Percentiles rank a stretch among this genome's conserved stretches.
phyloP scores from a whole-genome alignment of 73 alveolate genomes.

The Paramecium bursaria region DNA sequence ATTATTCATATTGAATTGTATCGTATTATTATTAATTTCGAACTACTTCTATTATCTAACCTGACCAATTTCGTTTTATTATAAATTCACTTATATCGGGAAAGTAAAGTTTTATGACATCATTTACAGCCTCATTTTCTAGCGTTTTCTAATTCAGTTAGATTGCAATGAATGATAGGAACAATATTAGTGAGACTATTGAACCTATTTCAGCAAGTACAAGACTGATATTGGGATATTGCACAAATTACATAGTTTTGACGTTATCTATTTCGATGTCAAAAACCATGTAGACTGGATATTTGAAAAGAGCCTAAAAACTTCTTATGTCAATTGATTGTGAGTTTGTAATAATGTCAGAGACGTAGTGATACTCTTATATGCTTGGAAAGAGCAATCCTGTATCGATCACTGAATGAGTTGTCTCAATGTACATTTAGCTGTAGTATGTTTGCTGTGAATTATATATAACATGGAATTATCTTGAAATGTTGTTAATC shows the following conservation, averaged over 20 bases:
- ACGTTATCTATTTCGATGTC: slow-evolving; percentile 8
- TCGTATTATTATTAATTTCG: neutral
- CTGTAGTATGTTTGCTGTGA: too few species aligned
- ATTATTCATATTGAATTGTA: neutral
- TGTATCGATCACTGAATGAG: slow-evolving; percentile 12
- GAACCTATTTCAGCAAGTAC: slow-evolving; percentile 44
- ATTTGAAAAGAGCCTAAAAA: neutral
- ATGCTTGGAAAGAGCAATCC: slow-evolving; percentile 2
- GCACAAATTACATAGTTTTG: neutral
- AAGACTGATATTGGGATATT: slow-evolving; percentile 36
- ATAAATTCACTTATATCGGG: slow-evolving; percentile 20
- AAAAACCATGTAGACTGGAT: neutral
- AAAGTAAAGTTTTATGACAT: neutral
- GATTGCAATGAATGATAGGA: slow-evolving; percentile 1
- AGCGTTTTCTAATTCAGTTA: neutral
- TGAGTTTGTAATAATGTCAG: neutral
- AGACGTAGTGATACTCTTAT: neutral
- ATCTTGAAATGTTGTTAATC: too few species aligned
- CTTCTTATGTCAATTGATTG: slow-evolving; percentile 12
- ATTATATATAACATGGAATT: too few species aligned
- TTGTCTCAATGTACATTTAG: too few species aligned
- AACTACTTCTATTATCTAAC: neutral
- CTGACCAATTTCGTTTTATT: neutral
- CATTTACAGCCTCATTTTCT: neutral
- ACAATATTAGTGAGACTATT: slow-evolving; percentile 14